Evolutionary conservation across 805 yeast genomes (phyloP), one percentile per base, ranked within the genome.

Genomic region (Myxozyma geophila): DNA sequence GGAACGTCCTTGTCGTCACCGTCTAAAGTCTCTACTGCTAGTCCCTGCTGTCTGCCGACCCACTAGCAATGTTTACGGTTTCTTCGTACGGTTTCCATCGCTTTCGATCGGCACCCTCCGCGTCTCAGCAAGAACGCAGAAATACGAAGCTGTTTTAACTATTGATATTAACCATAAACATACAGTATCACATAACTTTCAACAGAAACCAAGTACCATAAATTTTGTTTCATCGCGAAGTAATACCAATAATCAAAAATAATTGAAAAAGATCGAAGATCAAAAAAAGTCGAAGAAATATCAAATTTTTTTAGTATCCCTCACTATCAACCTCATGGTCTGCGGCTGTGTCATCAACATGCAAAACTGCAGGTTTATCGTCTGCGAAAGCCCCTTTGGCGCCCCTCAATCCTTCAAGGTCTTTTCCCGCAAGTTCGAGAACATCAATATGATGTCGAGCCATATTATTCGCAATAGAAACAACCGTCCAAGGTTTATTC

Each of bases 401-500:
- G 40, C 40, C 40, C 40, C 12, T 37, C 40, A 28, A 13, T 37
- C 39, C 50, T 53, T 33, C 19, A 15, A 33, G 35, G 12, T 37
- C 40, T 12, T 12, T 37, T 37, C 12, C 40, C 10, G 40, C 40
- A 12, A 54, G 36, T 43, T 56, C 57, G 17, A 19, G 43, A 7
- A 58, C 36, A 21, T 46, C 61, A 21, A 28, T 19, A 23, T 54
- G 61, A 17, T 48, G 54, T 8, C 23, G 33, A 13, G 64, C 64
- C 46, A 59, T 7, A 4, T 8, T n/a, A 3, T 35, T 40, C 33
- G 64, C 64, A 19, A 61, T 51, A 7, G 39, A 28, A 12, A 61
- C 65, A 7, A 58, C 63, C 15, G 50, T 57, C 55, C 59, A 59
- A 9, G 59, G 59, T 5, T 35, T 48, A 33, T 19, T n/a, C 17